phyloP scores from a whole-genome alignment of 2,329 filamentous ascomycete genomes.

The Diaporthe caulivora region DNA sequence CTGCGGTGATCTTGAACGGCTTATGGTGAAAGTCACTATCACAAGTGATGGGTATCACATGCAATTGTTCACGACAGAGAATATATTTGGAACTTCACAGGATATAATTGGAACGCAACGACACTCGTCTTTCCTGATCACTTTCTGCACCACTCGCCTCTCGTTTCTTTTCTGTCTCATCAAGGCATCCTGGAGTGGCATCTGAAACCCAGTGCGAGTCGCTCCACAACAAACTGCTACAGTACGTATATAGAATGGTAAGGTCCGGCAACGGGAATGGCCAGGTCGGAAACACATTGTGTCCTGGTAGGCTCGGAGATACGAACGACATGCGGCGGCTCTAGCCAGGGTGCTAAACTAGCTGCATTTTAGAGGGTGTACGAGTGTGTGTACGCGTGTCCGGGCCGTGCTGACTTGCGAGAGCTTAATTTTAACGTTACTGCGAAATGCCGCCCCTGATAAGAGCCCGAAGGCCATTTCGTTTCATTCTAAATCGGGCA shows the following conservation, averaged over 20 bases:
- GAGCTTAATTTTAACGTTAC: neutral
- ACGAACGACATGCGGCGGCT: slow-evolving; percentile 15
- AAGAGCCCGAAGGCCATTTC: neutral
- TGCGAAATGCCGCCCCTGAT: neutral
- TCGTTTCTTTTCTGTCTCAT: slow-evolving; percentile 11
- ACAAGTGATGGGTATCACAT: neutral
- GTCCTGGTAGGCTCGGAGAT: neutral
- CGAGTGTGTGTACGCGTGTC: neutral
- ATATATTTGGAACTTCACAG: neutral
- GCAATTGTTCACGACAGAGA: neutral
- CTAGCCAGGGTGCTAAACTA: neutral
- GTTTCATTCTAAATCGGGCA: slow-evolving; percentile 22
- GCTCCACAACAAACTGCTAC: neutral
- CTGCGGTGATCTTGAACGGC: neutral
- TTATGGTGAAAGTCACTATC: neutral
- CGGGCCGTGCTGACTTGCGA: no score
- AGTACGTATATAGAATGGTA: neutral
- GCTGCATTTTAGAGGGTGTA: neutral
- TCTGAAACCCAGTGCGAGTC: slow-evolving; percentile 6
- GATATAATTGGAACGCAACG: slow-evolving; percentile 7
- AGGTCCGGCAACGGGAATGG: neutral
- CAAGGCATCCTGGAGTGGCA: neutral
- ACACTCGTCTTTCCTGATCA: neutral
- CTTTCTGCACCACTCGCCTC: neutral
- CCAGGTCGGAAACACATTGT: neutral